Base-by-base conservation (phyloP, 192 early-diverging fungal species). In the Coemansia sp. region DNA sequence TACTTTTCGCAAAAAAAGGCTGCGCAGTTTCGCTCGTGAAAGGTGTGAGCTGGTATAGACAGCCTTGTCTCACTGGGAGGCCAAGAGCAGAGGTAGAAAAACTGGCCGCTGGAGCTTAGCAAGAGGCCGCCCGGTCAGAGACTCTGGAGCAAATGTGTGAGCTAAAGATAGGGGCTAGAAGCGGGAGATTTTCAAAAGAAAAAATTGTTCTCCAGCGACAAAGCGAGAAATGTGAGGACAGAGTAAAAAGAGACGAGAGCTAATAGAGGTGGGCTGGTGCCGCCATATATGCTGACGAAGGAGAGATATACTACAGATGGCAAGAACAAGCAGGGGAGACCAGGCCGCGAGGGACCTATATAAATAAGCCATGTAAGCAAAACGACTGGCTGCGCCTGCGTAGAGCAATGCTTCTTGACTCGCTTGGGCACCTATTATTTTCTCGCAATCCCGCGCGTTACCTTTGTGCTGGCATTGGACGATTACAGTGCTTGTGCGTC, bases 381-480 rank as follows among this genome's bases (percentile, higher is more conserved):
- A 13, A 53, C 51, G 24, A 53, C 51, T 53, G 51, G 51, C 51
- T 53, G 51, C 51, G 51, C 51, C 24, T 16, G 28, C 24, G 51
- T 31, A n/a, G 51, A 28, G 50, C 11, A 3, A 53, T 26, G 51
- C 51, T 24, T 28, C 51, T 24, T 28, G 51, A 53, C 51, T 28
- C 11, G 51, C 23, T 53, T 53, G 51, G 21, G 18, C 51, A 28
- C 46, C 23, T 24, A 24, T 53, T 23, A 26, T 23, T 53, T 18
- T 5, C 18, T 28, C 50, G 21, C 26, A 28, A 31, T 28, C 21
- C 26, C 51, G 24, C 51, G 51, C 51, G 51, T 53, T 53, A 53
- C 51, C 51, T 53, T 53, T 53, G 51, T 53, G 51, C 51, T 53
- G 51, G 51, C 51, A 53, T 53, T 53, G 51, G 51, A 10, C 13